Base-by-base conservation (phyloP, 805 yeast genomes). In the Candida multigemmis region DNA sequence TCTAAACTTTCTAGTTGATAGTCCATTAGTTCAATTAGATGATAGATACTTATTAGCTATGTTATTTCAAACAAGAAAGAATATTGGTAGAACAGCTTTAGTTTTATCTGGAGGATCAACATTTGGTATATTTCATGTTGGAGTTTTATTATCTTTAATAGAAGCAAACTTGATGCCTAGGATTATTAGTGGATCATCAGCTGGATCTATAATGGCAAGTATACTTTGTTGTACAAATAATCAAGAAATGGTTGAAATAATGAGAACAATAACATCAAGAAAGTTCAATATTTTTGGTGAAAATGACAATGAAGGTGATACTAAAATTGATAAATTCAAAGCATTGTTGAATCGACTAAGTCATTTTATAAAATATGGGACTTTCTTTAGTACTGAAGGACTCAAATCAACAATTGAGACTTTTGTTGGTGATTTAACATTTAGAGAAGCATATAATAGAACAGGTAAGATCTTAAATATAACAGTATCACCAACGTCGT, bases 61-160 rank as follows among this genome's bases (percentile, higher is more conserved):
- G 69, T 59, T 89, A 18, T 71, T 81, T 21, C 94, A 89, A 46
- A 83, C 96, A 0, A 65, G 96, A 33, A 82, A 82, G 49, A 85
- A 87, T 42, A 83, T 83, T 27, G 99, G 99, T 1, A 66, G 96
- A 30, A 87, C 97, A 0, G 98, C 97, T 0, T 59, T 91, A 15
- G 85, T 93, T n/a, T 65, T 91, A 28, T 79, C 94, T 25, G 99
- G 99, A 2, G 99, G 99, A 2, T 86, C 94, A 2, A 82, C 94
- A 4, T 82, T 89, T 57, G 98, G 97, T 0, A 56, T 89, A 26
- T 75, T 87, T 35, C 97, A 89, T 39, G 81, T 86, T 32, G 99
- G 99, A 2, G 96, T 91, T 0, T 56, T 89, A 24, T 74, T 84
- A 4, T 81, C 91, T 2, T 62, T 91, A 16, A 55, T 79, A 21